These are phyloP conservation scores for Pyrus hybrid DNA, from an alignment of 331 rosid genomes.

Conservation along the genomic window DNA sequence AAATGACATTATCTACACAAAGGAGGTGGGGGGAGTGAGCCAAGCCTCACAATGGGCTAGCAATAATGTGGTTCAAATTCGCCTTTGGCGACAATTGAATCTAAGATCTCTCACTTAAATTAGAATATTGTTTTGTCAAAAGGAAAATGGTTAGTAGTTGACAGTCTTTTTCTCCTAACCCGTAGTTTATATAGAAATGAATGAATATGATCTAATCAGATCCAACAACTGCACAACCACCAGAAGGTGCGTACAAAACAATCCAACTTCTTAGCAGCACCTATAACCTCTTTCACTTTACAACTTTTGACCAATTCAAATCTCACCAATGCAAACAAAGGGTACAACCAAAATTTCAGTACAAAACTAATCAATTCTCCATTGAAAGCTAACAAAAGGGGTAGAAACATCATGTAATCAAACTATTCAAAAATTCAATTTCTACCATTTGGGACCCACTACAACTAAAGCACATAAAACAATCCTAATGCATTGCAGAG, in stretches of 20 bases:
- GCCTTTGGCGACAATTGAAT: no score
- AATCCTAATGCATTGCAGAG: neutral
- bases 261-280: neutral
- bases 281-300: neutral
- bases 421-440: neutral
- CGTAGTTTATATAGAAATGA: neutral
- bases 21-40: no score
- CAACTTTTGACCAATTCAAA: slow-evolving; percentile 4
- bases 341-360: neutral
- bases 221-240: neutral
- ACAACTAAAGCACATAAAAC: neutral
- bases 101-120: no score
- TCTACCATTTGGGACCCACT: slow-evolving; percentile 6
- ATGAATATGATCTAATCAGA: neutral
- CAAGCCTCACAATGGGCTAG: no score
- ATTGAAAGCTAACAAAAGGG: neutral
- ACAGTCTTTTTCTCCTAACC: neutral
- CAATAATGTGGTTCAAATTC: no score
- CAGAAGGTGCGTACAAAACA: neutral
- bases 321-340: neutral
- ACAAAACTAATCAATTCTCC: neutral
- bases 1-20: no score
- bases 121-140: no score
- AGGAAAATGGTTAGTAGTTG: neutral
- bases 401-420: neutral